A percentile compares a stretch with the other conserved stretches of the same genome.
These are phyloP conservation scores for Penicillium sp. DNA, from an alignment of 2,329 filamentous ascomycete genomes.

Conservation along the genomic window DNA sequence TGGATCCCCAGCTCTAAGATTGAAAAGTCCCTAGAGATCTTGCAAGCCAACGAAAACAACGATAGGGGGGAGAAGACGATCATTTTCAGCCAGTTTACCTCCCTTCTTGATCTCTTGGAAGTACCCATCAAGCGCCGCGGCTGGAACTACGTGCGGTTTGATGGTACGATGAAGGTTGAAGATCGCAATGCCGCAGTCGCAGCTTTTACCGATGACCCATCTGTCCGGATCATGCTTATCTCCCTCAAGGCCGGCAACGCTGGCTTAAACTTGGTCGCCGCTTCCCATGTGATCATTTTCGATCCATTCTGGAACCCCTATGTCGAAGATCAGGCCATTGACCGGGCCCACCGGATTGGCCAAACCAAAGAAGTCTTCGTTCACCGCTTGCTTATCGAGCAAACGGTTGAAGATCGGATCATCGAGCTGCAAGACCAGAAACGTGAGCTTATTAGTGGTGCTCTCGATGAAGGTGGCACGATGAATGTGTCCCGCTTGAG, in stretches of 20 bases:
- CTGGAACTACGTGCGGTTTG: constrained; percentile 70
- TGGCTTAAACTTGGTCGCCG: constrained; percentile 82
- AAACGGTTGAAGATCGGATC: constrained; percentile 88
- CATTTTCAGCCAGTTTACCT: constrained; percentile 81
- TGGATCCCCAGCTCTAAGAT: constrained; percentile 80
- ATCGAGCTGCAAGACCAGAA: constrained; percentile 78
- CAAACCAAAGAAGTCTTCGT: constrained; percentile 75
- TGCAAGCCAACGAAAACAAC: constrained; percentile 55
- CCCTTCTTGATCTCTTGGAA: constrained; percentile 76
- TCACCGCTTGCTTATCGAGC: constrained; percentile 75
- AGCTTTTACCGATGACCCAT: constrained; percentile 66
- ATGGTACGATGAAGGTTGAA: constrained; percentile 72
- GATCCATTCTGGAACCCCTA: constrained; percentile 96
- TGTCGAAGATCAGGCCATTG: constrained; percentile 89
- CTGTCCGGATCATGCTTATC: constrained; percentile 72
- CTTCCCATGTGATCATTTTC: constrained; percentile 84
- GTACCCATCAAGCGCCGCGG: constrained; percentile 66
- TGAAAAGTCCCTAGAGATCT: constrained; percentile 68
- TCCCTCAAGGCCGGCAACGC: constrained; percentile 82
- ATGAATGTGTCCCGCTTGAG: constrained; percentile 69
- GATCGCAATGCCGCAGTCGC: constrained; percentile 70
- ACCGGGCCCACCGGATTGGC: constrained; percentile 86
- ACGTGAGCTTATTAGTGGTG: constrained; percentile 73
- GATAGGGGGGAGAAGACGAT: constrained; percentile 73
- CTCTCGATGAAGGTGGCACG: constrained; percentile 75